phyloP scores from a whole-genome alignment of 495 filamentous ascomycete species.

The Astrothelium subdiscretum region DNA sequence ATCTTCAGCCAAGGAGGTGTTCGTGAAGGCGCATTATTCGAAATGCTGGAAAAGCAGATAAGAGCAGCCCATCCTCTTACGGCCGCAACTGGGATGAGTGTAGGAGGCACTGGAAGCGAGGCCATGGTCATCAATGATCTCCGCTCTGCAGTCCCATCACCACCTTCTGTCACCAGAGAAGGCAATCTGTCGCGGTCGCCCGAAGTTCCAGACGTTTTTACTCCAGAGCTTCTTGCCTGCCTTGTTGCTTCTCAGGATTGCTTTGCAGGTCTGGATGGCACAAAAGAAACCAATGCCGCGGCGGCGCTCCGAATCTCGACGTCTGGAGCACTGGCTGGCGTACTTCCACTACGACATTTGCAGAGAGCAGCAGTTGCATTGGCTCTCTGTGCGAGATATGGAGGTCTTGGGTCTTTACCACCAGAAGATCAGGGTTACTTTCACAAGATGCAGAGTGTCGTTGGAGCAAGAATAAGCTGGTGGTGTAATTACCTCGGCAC shows the following conservation, averaged over 20 bases:
- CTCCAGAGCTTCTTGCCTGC: conserved; percentile 35
- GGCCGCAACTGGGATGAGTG: conserved; percentile 37
- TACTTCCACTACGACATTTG: conserved; percentile 62
- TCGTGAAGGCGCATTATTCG: conserved; percentile 68
- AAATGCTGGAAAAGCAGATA: conserved; percentile 45
- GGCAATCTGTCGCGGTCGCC: conserved; percentile 12
- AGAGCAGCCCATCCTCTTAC: conserved; percentile 55
- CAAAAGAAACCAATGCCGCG: conserved; percentile 45
- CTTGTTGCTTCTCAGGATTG: conserved; percentile 19
- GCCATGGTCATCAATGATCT: conserved; percentile 33
- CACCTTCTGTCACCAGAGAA: background rate
- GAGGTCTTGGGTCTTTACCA: conserved; percentile 42
- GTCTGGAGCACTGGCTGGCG: conserved; percentile 49
- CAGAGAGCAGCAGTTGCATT: conserved; percentile 61
- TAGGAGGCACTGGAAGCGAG: background rate
- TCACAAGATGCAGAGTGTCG: conserved; percentile 31
- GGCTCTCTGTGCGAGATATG: conserved; percentile 67
- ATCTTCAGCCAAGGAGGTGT: conserved; percentile 81
- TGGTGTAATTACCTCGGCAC: conserved; percentile 53
- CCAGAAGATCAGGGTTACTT: conserved; percentile 32
- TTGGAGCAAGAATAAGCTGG: conserved; percentile 41
- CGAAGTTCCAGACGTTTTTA: conserved; percentile 25
- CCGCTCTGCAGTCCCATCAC: conserved; percentile 29
- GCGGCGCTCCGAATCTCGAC: conserved; percentile 63
- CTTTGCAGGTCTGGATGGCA: conserved; percentile 35